A percentile compares a stretch with the other conserved stretches of the same genome.
Evolutionary conservation across 2,329 filamentous ascomycete genomes (phyloP).

Genomic region (Nigrospora oryzae): DNA sequence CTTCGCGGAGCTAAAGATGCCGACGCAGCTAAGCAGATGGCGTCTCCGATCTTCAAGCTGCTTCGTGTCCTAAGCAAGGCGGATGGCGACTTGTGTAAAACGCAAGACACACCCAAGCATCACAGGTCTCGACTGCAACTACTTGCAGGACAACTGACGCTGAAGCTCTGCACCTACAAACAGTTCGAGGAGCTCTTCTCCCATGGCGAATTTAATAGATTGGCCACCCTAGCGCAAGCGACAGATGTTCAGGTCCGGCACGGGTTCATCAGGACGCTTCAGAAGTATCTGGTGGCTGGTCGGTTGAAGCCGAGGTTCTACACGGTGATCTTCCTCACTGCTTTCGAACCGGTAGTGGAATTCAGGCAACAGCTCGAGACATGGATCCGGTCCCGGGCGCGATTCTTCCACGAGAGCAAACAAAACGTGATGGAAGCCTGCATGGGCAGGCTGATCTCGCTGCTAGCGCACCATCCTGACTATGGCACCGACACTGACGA

Average conservation of each 20-base stretch:
- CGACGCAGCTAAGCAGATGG: conserved; percentile 47
- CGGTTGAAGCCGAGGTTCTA: conserved; percentile 72
- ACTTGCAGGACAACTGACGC: conserved; percentile 66
- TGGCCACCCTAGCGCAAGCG: conserved; percentile 79
- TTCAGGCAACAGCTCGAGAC: conserved; percentile 71
- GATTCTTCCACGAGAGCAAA: conserved; percentile 50
- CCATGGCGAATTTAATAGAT: conserved; percentile 67
- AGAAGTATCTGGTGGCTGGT: conserved; percentile 76
- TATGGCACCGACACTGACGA: conserved; percentile 61
- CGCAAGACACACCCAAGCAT: conserved; percentile 62
- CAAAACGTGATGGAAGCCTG: conserved; percentile 68
- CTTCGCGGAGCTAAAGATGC: conserved; percentile 53
- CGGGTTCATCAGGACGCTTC: conserved; percentile 75
- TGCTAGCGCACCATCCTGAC: conserved; percentile 91
- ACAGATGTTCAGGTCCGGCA: conserved; percentile 63
- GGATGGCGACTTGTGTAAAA: conserved; percentile 73
- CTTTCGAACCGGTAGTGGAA: conserved; percentile 74
- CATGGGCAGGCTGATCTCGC: conserved; percentile 74
- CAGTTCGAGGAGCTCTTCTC: conserved; percentile 68
- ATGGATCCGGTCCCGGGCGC: conserved; percentile 79
- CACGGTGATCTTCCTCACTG: conserved; percentile 80
- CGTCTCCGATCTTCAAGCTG: conserved; percentile 66
- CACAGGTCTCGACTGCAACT: conserved; percentile 79
- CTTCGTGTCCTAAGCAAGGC: conserved; percentile 68
- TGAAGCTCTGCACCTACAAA: conserved; percentile 77